Evolutionary conservation across 306 rosid genomes (phyloP).

Genomic region (Gillenia trifoliata): DNA sequence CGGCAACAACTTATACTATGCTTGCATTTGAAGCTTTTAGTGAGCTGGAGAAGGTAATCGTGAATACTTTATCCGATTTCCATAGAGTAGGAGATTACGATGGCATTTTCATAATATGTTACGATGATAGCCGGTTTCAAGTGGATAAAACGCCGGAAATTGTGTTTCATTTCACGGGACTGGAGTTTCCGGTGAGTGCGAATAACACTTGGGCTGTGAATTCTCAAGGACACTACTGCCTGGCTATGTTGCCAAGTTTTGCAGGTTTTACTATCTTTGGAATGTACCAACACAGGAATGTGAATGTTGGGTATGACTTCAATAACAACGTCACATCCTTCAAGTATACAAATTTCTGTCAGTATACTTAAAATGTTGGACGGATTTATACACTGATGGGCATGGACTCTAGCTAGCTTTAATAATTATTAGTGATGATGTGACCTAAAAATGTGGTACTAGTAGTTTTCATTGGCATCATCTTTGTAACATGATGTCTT

Average conservation of each 20-base stretch:
- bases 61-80: neutral
- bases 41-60: neutral
- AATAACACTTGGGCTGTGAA: neutral
- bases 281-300: neutral
- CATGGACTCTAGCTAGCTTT: neutral
- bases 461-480: neutral
- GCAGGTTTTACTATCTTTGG: neutral
- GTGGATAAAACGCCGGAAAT: neutral
- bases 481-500: too few relatives aligned
- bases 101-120: neutral
- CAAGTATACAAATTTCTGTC: neutral
- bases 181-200: neutral
- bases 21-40: neutral
- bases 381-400: too few relatives aligned
- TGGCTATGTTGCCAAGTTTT: neutral
- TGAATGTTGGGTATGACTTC: neutral
- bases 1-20: neutral
- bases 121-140: neutral
- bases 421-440: too few relatives aligned
- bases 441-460: too few relatives aligned
- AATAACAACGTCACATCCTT: neutral
- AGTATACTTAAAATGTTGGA: neutral
- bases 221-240: neutral
- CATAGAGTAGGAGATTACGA: neutral
- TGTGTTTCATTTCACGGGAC: neutral